phyloP scores from a whole-genome alignment of 257 asterid species.

The Petunia secreta region DNA sequence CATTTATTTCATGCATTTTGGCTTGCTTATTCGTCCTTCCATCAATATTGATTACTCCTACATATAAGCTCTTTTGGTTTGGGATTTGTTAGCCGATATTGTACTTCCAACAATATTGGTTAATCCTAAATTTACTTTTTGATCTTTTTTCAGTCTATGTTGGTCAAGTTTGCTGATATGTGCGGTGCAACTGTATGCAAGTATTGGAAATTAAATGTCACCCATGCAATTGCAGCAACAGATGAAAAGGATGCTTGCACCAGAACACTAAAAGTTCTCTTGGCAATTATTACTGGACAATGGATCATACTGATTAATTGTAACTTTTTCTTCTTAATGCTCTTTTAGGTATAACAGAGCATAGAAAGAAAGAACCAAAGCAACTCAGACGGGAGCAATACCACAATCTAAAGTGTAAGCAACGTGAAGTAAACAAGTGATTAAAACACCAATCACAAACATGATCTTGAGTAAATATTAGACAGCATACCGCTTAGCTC shows the following conservation, averaged over 20 bases:
- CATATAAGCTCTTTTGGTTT: not conserved
- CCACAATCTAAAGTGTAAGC: no score
- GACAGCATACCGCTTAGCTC: no score
- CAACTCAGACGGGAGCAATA: no score
- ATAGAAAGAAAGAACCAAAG: no score
- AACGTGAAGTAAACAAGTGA: no score
- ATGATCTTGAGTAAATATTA: no score
- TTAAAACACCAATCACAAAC: no score
- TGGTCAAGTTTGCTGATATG: constrained; percentile 54
- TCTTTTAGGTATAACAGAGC: no score
- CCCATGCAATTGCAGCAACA: constrained; percentile 87
- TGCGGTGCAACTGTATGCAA: constrained; percentile 74
- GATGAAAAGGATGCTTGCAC: constrained; percentile 81
- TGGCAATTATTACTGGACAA: constrained; percentile 83
- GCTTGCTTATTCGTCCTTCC: not conserved
- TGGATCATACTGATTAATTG: constrained; percentile 84
- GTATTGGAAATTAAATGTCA: constrained; percentile 71
- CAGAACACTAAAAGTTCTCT: constrained; percentile 82
- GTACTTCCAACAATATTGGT: constrained; percentile 3
- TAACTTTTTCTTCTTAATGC: constrained; percentile 41
- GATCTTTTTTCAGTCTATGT: constrained; percentile 46
- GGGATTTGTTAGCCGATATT: not conserved
- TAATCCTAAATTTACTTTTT: constrained; percentile 28
- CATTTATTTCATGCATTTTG: not conserved
- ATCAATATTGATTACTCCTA: not conserved